phyloP scores from a whole-genome alignment of 768 basidiomycete genomes.

The Mycena albidolilacea region DNA sequence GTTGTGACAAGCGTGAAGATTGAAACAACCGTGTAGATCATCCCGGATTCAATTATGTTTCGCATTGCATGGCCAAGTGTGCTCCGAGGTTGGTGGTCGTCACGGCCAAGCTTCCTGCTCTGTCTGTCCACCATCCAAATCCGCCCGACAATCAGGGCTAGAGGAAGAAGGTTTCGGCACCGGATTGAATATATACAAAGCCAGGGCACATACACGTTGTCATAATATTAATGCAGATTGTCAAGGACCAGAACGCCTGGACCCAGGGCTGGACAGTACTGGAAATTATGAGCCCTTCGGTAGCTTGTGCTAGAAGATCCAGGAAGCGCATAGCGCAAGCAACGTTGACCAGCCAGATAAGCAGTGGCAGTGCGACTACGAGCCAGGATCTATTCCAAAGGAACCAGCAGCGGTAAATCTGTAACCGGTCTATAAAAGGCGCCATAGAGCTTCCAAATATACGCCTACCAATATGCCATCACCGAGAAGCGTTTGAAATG shows the following conservation, averaged over 20 bases:
- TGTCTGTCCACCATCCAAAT: neutral
- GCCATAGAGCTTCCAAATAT: neutral
- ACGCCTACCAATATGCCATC: neutral
- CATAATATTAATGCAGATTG: neutral
- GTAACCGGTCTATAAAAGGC: neutral
- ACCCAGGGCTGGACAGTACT: neutral
- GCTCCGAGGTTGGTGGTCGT: neutral
- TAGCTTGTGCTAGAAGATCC: neutral
- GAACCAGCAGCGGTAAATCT: neutral
- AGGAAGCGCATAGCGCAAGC: neutral
- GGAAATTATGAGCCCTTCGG: neutral
- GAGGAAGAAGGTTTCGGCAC: neutral
- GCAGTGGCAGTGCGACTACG: neutral
- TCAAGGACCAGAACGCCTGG: neutral
- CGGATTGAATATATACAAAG: neutral
- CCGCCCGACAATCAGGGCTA: neutral
- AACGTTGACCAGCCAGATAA: neutral
- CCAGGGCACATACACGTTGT: neutral
- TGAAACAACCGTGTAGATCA: slow-evolving; percentile 5
- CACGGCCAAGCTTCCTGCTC: neutral
- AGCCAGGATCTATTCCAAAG: neutral
- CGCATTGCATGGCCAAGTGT: neutral
- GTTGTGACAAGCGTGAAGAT: neutral
- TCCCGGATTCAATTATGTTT: neutral
- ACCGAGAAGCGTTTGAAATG: neutral